Conservation (phyloP, 78 protist species). For the Dictyostelium brefeldianum region DNA sequence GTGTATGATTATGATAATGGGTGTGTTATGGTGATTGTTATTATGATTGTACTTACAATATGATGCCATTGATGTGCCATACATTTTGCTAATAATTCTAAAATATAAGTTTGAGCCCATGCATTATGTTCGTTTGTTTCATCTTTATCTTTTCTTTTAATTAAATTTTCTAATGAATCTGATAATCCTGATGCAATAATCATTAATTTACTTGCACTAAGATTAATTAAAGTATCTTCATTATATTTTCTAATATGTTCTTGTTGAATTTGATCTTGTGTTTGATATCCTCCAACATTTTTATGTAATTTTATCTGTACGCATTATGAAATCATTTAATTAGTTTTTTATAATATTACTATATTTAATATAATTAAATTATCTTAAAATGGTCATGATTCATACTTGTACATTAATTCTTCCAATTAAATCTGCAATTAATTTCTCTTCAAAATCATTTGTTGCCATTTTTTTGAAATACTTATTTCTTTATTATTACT, state of each 20-base stretch:
- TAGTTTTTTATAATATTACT: neutral
- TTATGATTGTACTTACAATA: slow-evolving; percentile 19
- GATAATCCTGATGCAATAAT: slow-evolving; percentile 61
- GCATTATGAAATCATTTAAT: neutral
- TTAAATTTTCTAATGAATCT: slow-evolving; percentile 53
- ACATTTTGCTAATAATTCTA: slow-evolving; percentile 60
- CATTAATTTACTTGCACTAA: slow-evolving; percentile 47
- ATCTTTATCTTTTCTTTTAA: slow-evolving; percentile 67
- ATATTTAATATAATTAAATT: too few relatives aligned
- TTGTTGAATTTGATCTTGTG: slow-evolving; percentile 79
- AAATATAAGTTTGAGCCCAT: slow-evolving; percentile 74
- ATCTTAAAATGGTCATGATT: too few relatives aligned
- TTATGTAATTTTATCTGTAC: slow-evolving; percentile 56
- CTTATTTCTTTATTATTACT: neutral
- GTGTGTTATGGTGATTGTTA: neutral
- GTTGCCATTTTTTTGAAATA: neutral
- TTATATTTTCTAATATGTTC: slow-evolving; percentile 60
- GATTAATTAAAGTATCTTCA: slow-evolving; percentile 57
- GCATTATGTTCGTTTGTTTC: slow-evolving; percentile 59
- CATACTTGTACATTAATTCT: slow-evolving; percentile 66
- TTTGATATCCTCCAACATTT: slow-evolving; percentile 67
- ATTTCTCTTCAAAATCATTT: slow-evolving; percentile 64
- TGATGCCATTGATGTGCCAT: slow-evolving; percentile 84
- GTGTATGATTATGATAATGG: neutral
- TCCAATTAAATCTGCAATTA: slow-evolving; percentile 42